These are phyloP conservation scores for Yamadazyma oceani DNA, from an alignment of 1,139 yeast species.

Conservation along the genomic window DNA sequence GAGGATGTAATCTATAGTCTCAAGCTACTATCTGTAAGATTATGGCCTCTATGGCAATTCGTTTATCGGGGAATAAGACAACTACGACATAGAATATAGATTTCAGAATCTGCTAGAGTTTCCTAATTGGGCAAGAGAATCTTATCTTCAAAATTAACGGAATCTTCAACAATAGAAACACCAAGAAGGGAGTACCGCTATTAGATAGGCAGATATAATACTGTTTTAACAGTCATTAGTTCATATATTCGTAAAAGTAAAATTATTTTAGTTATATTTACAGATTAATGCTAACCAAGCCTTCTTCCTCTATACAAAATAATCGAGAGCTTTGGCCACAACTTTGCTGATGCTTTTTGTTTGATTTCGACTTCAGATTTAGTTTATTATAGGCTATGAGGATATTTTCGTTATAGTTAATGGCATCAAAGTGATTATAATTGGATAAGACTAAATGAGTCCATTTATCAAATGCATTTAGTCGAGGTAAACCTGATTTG, in stretches of 20 bases:
- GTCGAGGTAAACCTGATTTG: conserved; percentile 39
- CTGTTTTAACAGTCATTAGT: no score
- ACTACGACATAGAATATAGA: no score
- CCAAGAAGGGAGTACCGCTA: no score
- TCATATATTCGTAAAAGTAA: background rate
- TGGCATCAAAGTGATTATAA: conserved; percentile 20
- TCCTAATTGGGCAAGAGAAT: conserved; percentile 1
- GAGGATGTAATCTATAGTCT: no score
- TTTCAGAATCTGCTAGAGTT: conserved; percentile 1
- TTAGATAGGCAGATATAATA: no score
- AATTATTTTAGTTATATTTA: no score
- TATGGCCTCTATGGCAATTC: no score
- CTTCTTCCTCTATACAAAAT: conserved; percentile 34
- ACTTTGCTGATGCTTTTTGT: background rate
- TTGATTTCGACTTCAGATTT: conserved; percentile 2
- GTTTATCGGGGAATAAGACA: no score
- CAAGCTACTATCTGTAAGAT: no score
- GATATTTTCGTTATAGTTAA: conserved; percentile 12
- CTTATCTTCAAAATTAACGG: background rate
- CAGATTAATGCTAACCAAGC: conserved; percentile 24
- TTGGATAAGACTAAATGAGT: conserved; percentile 35
- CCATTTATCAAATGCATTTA: conserved; percentile 46
- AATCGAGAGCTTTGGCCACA: conserved; percentile 20
- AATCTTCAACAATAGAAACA: background rate
- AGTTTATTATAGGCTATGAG: conserved; percentile 20